Evolutionary conservation across 768 basidiomycete species (phyloP).

Genomic region (Tubosaeta sp.): DNA sequence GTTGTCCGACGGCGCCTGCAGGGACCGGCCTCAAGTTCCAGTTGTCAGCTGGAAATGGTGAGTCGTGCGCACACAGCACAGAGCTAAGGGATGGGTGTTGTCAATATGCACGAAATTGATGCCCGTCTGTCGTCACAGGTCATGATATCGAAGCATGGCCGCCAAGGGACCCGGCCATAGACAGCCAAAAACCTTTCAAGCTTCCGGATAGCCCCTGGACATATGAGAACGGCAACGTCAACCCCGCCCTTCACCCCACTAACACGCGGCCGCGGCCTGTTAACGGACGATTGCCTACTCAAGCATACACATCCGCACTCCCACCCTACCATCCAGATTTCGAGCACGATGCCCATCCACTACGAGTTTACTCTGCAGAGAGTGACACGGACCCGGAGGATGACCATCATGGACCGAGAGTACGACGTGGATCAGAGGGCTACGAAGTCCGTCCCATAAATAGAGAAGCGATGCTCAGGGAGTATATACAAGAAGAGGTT

Average conservation of each 20-base stretch:
- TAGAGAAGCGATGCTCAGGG: slow-evolving; percentile 60
- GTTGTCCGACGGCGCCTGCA: slow-evolving; percentile 63
- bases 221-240: slow-evolving; percentile 71
- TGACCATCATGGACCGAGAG: slow-evolving; percentile 31
- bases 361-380: slow-evolving; percentile 15
- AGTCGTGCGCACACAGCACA: slow-evolving; percentile 46
- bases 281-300: slow-evolving; percentile 18
- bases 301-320: slow-evolving; percentile 43
- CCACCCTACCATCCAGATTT: slow-evolving; percentile 82
- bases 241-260: slow-evolving; percentile 69
- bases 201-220: slow-evolving; percentile 78
- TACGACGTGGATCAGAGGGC: slow-evolving; percentile 78
- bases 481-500: slow-evolving; percentile 51
- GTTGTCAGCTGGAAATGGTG: slow-evolving; percentile 67
- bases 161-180: slow-evolving; percentile 55
- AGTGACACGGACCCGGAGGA: slow-evolving; percentile 29
- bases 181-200: slow-evolving; percentile 37
- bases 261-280: slow-evolving; percentile 39
- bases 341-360: slow-evolving; percentile 28
- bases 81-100: slow-evolving; percentile 4
- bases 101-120: slow-evolving; percentile 2
- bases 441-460: slow-evolving; percentile 64
- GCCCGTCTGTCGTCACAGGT: slow-evolving; percentile 27
- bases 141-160: slow-evolving; percentile 56
- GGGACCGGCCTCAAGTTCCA: slow-evolving; percentile 79